phyloP scores from a whole-genome alignment of 2,329 filamentous ascomycete genomes.

The Xylariaceae sp. region DNA sequence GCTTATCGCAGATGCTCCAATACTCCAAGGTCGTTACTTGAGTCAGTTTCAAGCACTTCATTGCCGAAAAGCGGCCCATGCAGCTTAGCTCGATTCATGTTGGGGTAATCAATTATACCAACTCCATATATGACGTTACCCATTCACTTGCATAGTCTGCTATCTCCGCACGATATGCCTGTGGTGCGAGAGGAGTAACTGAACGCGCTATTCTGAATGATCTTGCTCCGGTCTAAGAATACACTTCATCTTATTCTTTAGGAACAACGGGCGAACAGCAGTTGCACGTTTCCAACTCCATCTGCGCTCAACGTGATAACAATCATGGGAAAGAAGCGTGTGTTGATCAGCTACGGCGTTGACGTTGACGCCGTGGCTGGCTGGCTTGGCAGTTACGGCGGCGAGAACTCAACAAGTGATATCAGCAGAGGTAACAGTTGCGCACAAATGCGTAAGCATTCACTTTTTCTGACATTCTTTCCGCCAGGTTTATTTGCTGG shows the following conservation, averaged over 20 bases:
- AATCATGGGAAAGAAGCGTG: constrained; percentile 10
- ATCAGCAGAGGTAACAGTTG: constrained; percentile 60
- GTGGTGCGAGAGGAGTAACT: neutral
- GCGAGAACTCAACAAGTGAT: constrained; percentile 69
- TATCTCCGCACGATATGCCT: neutral
- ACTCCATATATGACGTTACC: neutral
- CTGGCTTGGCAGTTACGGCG: constrained; percentile 73
- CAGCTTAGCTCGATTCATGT: neutral
- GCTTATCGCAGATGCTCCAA: no score
- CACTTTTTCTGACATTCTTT: neutral
- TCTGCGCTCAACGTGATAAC: no score
- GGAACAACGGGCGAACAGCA: no score
- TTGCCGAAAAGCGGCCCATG: neutral
- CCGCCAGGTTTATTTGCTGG: constrained; percentile 58
- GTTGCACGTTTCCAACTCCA: no score
- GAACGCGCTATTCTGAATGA: neutral
- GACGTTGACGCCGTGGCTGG: constrained; percentile 76
- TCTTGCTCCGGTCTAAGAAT: no score
- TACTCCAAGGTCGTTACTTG: neutral
- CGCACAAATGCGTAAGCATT: neutral
- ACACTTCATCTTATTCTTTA: no score
- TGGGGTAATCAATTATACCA: neutral
- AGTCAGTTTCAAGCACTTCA: neutral
- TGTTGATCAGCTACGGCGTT: constrained; percentile 56
- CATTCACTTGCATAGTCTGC: no score